Evolutionary conservation across 257 asterid species (phyloP).

Genomic region (Solanum dulcamara): DNA sequence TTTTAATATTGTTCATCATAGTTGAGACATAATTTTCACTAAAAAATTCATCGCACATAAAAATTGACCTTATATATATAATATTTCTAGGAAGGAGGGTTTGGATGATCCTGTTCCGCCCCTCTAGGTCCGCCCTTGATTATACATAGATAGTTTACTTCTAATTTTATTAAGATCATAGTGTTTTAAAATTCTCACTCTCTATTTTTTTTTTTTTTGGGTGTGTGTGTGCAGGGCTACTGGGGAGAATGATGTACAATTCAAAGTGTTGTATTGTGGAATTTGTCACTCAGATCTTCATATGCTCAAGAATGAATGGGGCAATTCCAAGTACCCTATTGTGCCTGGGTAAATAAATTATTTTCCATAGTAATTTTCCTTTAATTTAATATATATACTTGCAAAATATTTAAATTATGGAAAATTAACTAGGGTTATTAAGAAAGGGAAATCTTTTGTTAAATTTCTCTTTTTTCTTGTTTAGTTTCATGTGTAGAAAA

Average conservation of each 20-base stretch:
- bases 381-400: neutral
- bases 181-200: neutral
- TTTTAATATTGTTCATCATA: neutral
- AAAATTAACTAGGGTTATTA: neutral
- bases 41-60: neutral
- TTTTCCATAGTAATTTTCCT: neutral
- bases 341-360: slow-evolving; percentile 25
- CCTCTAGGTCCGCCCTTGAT: neutral
- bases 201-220: too few species aligned
- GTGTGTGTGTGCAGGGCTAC: slow-evolving; percentile 12
- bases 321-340: slow-evolving; percentile 18
- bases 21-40: neutral
- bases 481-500: neutral
- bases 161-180: neutral
- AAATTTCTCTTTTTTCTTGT: too few species aligned
- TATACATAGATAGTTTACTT: neutral
- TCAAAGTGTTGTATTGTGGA: slow-evolving; percentile 28
- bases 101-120: neutral
- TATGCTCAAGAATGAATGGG: slow-evolving; percentile 28
- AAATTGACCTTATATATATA: neutral
- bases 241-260: slow-evolving; percentile 27
- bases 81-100: neutral
- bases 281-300: slow-evolving; percentile 44
- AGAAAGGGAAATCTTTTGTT: neutral
- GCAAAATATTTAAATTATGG: neutral